Evolutionary conservation across 106 monocot species (phyloP).

Genomic region (Cymbidium sinense): DNA sequence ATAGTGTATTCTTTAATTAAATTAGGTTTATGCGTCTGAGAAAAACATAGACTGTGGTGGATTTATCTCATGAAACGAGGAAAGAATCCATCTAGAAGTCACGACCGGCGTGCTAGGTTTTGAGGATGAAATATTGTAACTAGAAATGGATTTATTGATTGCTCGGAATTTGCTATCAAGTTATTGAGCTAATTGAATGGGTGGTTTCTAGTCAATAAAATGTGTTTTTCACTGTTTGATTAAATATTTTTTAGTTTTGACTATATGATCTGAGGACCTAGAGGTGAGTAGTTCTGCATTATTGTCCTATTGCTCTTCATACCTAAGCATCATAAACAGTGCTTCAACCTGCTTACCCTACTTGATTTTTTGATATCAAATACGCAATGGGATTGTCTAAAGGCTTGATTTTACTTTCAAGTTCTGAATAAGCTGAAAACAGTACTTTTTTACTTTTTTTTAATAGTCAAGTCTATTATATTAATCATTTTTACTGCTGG

Average conservation of each 20-base stretch:
- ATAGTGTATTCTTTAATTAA: not conserved
- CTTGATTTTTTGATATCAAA: not conserved
- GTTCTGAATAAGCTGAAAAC: no score
- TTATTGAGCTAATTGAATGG: not conserved
- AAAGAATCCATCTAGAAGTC: no score
- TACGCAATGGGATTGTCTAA: not conserved
- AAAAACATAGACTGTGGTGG: no score
- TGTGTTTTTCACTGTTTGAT: not conserved
- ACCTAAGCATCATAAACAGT: not conserved
- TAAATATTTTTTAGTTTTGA: not conserved
- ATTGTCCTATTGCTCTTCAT: not conserved
- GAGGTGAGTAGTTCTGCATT: not conserved
- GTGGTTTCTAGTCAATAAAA: not conserved
- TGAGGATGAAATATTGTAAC: not conserved
- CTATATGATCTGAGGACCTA: not conserved
- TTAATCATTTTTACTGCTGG: not conserved
- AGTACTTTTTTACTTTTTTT: not conserved
- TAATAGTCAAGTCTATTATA: not conserved
- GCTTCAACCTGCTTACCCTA: not conserved
- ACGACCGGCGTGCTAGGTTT: no score
- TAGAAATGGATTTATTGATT: not conserved
- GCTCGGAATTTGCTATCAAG: not conserved
- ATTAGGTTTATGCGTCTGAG: not conserved
- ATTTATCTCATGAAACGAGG: no score
- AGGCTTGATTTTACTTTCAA: not conserved